phyloP scores from a whole-genome alignment of 129 eudicot genomes.

The Daucus carota region DH1_v3.0 NC_030384.2:38257501-38258000 shows the following conservation, averaged over 20 bases:
- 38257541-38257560: constrained; percentile 73
- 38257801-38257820: constrained; percentile 76
- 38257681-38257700: constrained; percentile 11
- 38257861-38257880: constrained; percentile 67
- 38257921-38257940: background rate
- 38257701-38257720: constrained; percentile 9
- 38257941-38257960: constrained; percentile 1
- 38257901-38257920: background rate
- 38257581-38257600: constrained; percentile 93
- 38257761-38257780: constrained; percentile 74
- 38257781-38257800: constrained; percentile 71
- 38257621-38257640: constrained; percentile 10
- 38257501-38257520: background rate
- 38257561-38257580: constrained; percentile 96
- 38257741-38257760: constrained; percentile 70
- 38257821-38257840: constrained; percentile 51
- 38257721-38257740: constrained; percentile 10
- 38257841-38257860: constrained; percentile 81
- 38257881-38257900: constrained; percentile 18
- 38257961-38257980: background rate
- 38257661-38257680: background rate
- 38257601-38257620: constrained; percentile 13
- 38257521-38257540: background rate
- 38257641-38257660: constrained; percentile 6
- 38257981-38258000: background rate